Evolutionary conservation across 495 filamentous ascomycete genomes (phyloP).

Genomic region (Podospora bellae-mahoneyi): DNA sequence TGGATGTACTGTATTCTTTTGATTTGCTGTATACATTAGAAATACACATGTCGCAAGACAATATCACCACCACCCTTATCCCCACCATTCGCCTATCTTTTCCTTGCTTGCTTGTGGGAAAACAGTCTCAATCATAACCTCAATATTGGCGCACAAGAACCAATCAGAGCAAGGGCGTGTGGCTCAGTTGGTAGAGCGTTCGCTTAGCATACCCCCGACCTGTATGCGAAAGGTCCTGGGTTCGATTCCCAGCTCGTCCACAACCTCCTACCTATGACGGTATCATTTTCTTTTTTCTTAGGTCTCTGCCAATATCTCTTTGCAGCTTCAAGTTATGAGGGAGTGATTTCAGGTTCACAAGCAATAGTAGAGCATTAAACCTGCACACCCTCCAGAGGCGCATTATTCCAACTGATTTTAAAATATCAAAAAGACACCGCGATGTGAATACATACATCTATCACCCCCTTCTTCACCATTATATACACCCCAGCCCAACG

Average conservation of each 20-base stretch:
- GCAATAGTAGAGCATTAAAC: neutral
- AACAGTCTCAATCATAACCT: neutral
- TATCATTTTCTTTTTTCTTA: neutral
- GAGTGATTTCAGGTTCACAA: neutral
- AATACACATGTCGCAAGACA: too few relatives aligned
- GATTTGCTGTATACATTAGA: too few relatives aligned
- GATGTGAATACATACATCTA: neutral
- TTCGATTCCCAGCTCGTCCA: constrained; percentile 28
- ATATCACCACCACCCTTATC: too few relatives aligned
- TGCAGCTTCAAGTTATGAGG: neutral
- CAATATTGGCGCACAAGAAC: neutral
- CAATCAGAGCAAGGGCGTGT: constrained; percentile 16
- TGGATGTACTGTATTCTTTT: too few relatives aligned
- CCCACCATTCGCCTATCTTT: too few relatives aligned
- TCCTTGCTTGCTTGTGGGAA: too few relatives aligned
- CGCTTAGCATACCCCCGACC: constrained; percentile 20
- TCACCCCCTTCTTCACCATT: neutral
- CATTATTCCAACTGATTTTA: too few relatives aligned
- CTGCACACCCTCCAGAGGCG: neutral
- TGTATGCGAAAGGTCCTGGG: constrained; percentile 26
- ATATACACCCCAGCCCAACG: neutral
- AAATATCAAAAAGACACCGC: neutral
- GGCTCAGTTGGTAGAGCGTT: constrained; percentile 28
- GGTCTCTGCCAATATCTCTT: neutral
- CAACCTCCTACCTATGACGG: constrained; percentile 1